phyloP scores from a whole-genome alignment of 352 stramenopile species.

The Phytophthora boehmeriae region DNA sequence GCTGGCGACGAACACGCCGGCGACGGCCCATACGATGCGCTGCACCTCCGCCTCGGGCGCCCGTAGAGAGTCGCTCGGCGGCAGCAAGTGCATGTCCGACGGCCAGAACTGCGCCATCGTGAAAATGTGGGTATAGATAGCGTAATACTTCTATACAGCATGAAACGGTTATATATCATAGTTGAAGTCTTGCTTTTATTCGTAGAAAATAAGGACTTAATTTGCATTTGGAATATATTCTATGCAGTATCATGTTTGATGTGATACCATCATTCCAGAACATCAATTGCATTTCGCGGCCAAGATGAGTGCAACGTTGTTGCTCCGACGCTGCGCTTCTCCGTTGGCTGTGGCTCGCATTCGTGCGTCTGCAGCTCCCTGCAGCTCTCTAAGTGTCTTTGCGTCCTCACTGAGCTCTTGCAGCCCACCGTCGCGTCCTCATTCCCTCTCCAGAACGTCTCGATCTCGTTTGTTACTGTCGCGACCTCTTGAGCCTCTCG shows the following conservation, averaged over 20 bases:
- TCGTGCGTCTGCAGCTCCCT: constrained; percentile 4
- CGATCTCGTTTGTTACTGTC: constrained; percentile 5
- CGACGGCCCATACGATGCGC: constrained; percentile 82
- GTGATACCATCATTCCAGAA: constrained; percentile 12
- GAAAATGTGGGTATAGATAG: constrained; percentile 14
- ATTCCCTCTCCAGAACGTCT: neutral
- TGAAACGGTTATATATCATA: neutral
- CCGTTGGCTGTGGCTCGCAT: constrained; percentile 10
- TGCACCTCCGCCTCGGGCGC: constrained; percentile 67
- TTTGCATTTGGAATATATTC: neutral
- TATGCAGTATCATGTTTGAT: neutral
- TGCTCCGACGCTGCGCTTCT: constrained; percentile 27
- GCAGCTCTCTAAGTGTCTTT: constrained; percentile 3
- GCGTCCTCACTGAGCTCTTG: constrained; percentile 6
- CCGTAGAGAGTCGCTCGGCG: constrained; percentile 27
- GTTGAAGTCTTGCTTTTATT: neutral
- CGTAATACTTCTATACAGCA: neutral
- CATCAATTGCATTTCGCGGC: neutral
- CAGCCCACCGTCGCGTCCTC: neutral
- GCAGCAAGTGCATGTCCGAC: constrained; percentile 17
- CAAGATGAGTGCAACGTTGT: constrained; percentile 28
- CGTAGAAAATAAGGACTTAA: neutral
- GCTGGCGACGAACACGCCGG: constrained; percentile 90
- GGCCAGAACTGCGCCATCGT: constrained; percentile 25
- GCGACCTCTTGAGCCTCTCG: constrained; percentile 15